A percentile compares a stretch with the other conserved stretches of the same genome.
These are phyloP conservation scores for Penicillium simplicissimum DNA, from an alignment of 495 filamentous ascomycete genomes.

Conservation along the genomic window DNA sequence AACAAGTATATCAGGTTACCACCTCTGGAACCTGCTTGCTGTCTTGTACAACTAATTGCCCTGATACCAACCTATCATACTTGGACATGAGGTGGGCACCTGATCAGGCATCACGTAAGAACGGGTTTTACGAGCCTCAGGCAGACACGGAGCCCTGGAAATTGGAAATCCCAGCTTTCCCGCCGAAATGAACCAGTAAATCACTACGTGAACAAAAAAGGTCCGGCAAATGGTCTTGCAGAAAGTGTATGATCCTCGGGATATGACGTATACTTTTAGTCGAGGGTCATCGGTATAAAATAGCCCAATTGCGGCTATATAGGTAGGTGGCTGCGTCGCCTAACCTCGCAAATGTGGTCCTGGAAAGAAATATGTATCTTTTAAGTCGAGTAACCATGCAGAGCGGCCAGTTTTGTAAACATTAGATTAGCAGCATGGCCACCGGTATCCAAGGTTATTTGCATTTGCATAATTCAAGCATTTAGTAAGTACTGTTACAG, in stretches of 20 bases:
- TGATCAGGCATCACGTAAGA: background rate
- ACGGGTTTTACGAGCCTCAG: background rate
- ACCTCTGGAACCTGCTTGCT: no score
- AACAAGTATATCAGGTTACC: background rate
- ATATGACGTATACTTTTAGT: no score
- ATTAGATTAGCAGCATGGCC: background rate
- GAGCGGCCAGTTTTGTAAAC: no score
- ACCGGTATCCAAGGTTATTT: background rate
- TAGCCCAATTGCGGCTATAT: no score
- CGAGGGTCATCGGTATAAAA: no score
- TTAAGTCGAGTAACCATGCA: no score
- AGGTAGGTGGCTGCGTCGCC: no score
- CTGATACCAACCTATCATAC: no score
- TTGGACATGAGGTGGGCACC: background rate
- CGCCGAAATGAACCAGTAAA: constrained; percentile 2
- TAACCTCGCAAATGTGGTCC: no score
- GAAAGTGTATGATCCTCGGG: no score
- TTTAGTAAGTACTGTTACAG: background rate
- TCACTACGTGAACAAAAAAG: background rate
- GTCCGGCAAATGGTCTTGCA: background rate
- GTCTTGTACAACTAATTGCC: no score
- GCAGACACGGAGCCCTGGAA: background rate
- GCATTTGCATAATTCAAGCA: background rate
- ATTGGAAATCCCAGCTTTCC: background rate
- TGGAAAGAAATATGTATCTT: no score